Base-by-base conservation (phyloP, 352 stramenopile genomes). In the Globisporangium irregulare region DNA sequence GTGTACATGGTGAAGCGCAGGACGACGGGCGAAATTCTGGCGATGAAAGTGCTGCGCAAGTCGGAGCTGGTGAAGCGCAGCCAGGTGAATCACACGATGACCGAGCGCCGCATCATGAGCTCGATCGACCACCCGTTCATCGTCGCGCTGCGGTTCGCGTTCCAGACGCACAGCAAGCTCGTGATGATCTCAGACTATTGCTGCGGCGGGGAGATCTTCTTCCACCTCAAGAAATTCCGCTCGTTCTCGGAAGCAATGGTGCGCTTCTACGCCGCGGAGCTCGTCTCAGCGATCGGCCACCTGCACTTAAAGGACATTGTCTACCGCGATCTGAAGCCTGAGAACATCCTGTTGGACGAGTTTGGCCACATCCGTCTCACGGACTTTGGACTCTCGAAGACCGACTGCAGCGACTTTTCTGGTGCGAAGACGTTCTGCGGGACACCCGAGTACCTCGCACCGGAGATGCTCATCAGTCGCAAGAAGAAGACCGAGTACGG, bases 1-100 rank as follows among this genome's bases (percentile, higher is more conserved):
- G 97, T 99, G 34, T 99, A 99, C 77, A 91, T 99, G 59, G 97
- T 98, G 7, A 85, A 90, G 61, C 92, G 98, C 70, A 93, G 94
- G 41, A 66, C 68, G 6, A 76, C 73, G 4, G 74, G 76, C 14
- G 84, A 92, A 62, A 90, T 95, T 50, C 71, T 91, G 51, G 89
- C 89, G n/a, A 96, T 96, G 87, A 96, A 96, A 65, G 87, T 96
- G 27, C 71, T 96, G 36, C 83, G 89, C 38, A 96, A 96, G 70
- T 81, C 82, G 55, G 87, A 96, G 67, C 71, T 96, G n/a, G 85
- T 96, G 41, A 93, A 96, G 72, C 87, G 87, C 50, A 93, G 87
- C 61, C 89, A 96, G 68, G 89, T 96, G 66, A 77, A 89, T 43
- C 89, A 96, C 69, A 96, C 89, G 18, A 94, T 96, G 86, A 95